phyloP scores from a whole-genome alignment of 2,329 filamentous ascomycete genomes.

The Diaporthe sp. region DNA sequence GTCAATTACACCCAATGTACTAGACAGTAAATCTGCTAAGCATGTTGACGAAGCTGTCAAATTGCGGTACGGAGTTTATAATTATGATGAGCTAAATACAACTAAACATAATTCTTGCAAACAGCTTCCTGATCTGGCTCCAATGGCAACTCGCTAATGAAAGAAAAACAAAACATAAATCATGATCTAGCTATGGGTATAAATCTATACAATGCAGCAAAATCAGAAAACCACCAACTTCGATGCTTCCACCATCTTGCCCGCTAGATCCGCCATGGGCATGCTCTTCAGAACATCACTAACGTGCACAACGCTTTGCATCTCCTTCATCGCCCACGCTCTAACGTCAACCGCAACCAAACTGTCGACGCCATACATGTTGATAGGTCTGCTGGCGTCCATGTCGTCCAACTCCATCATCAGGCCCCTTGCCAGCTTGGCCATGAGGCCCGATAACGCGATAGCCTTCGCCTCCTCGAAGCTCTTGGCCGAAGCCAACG shows the following conservation, averaged over 20 bases:
- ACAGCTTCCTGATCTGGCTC: background rate
- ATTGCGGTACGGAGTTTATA: background rate
- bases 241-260: slow-evolving; percentile 22
- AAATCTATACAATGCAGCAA: background rate
- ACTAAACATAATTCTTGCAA: background rate
- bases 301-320: slow-evolving; percentile 7
- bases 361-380: slow-evolving; percentile 28
- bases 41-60: background rate
- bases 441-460: slow-evolving; percentile 48
- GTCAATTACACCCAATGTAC: too few species aligned
- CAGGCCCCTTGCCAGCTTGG: slow-evolving; percentile 48
- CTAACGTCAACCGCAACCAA: slow-evolving; percentile 21
- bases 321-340: slow-evolving; percentile 29
- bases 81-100: background rate
- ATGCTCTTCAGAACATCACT: slow-evolving; percentile 30
- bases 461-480: slow-evolving; percentile 44
- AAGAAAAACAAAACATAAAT: background rate
- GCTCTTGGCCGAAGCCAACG: slow-evolving; percentile 45
- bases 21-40: too few species aligned
- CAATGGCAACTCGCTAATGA: background rate
- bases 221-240: slow-evolving; percentile 13
- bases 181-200: slow-evolving; percentile 11
- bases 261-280: slow-evolving; percentile 25
- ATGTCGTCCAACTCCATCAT: slow-evolving; percentile 51
- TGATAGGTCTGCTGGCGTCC: slow-evolving; percentile 39